A percentile compares a stretch with the other conserved stretches of the same genome.
Evolutionary conservation across 2,329 filamentous ascomycete genomes (phyloP).

Genomic region (Aspergillus fructus): DNA sequence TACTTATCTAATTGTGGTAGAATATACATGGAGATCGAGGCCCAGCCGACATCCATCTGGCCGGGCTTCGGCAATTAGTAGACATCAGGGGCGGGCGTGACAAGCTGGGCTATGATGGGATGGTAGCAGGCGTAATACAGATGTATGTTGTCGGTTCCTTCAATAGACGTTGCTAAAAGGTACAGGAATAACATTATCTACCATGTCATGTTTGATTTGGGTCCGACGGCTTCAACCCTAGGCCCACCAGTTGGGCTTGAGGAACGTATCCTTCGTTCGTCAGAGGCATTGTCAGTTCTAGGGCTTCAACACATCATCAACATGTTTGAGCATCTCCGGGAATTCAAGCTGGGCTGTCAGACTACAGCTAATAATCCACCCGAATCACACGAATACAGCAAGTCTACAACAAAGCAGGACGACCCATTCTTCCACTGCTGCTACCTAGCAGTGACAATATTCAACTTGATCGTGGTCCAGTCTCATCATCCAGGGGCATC

Average conservation of each 20-base stretch:
- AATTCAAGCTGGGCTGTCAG: not conserved
- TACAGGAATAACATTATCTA: constrained; percentile 6
- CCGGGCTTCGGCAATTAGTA: not conserved
- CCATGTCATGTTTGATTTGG: not conserved
- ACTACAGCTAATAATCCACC: not conserved
- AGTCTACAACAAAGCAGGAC: not conserved
- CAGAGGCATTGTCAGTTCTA: not conserved
- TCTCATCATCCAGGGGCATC: accelerated
- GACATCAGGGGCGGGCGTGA: not conserved
- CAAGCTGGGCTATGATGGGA: constrained; percentile 2
- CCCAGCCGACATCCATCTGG: not conserved
- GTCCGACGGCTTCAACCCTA: not conserved
- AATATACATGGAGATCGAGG: constrained; percentile 1
- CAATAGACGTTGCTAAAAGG: not conserved
- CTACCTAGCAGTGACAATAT: not conserved
- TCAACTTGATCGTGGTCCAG: not conserved
- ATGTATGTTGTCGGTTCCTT: not conserved
- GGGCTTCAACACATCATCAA: not conserved
- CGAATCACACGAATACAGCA: not conserved
- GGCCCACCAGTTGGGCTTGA: not conserved
- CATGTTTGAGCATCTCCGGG: not conserved
- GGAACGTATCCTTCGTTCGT: not conserved
- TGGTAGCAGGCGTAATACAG: not conserved
- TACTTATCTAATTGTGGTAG: not conserved
- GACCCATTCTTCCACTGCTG: constrained; percentile 1